Base-by-base conservation (phyloP, 805 yeast species). In the Yarrowia sp. region DNA sequence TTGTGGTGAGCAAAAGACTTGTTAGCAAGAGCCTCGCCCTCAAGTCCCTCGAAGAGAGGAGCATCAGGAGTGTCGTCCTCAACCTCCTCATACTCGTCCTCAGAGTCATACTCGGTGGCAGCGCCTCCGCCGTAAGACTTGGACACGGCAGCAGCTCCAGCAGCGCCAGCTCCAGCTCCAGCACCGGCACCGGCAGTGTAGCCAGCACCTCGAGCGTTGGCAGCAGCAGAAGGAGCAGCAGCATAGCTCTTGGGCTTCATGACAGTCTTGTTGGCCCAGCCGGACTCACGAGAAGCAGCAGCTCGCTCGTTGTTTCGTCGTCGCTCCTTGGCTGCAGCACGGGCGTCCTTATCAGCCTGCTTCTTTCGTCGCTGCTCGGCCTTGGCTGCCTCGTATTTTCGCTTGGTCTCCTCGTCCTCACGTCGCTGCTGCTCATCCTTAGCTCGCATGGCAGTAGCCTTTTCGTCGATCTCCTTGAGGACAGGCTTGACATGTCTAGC, bases 401-500 rank as follows among this genome's bases (percentile, higher is more conserved):
- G 74, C 72, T 81, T 82, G 73, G 81, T 79, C 49, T 79, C 82
- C 53, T 77, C 80, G 68, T 83, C 82, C 16, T 79, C 77, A 64
- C 71, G 79, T 56, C 78, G 77, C 71, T 77, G 75, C 72, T 80
- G 85, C 64, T 79, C 80, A 77, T 88, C 91, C 58, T 80, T 77
- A 50, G 80, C 79, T 69, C 97, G 86, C 79, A 91, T 94, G 59
- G 85, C 84, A 26, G 79, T 82, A 22, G 96, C 97, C 75, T 90
- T 88, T 56, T 82, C 79, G 73, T 85, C 82, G 74, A 94, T 86
- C 77, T 91, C 93, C 48, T 82, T 83, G 74, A 94, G 81, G 5
- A 94, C 92, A 9, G 99, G 99, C 72, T 85, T 83, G 69, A 95
- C 97, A 75, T 90, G 82, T 58, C 87, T 84, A 70, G 86, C 80